phyloP scores from a whole-genome alignment of 306 rosid genomes.

The Cicer bijugum region DNA sequence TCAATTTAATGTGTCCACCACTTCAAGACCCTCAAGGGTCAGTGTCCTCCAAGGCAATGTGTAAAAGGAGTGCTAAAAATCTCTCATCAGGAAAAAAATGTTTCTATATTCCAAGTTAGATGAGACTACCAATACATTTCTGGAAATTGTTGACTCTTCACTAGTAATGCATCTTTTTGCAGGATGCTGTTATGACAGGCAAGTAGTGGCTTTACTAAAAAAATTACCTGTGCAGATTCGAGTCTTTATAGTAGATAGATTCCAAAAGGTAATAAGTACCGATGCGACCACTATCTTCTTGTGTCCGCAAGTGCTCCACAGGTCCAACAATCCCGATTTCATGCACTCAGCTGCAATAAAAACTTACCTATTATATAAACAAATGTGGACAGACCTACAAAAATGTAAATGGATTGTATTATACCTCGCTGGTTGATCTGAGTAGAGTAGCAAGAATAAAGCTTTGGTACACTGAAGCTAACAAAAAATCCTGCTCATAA shows the following conservation, averaged over 20 bases:
- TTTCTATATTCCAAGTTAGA: conserved; percentile 15
- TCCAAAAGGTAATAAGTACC: conserved; percentile 76
- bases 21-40: neutral
- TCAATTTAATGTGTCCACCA: neutral
- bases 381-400: conserved; percentile 22
- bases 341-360: conserved; percentile 54
- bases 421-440: conserved; percentile 75
- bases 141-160: conserved; percentile 23
- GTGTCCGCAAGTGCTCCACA: conserved; percentile 79
- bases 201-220: neutral
- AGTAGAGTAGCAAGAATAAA: conserved; percentile 66
- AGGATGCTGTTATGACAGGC: neutral
- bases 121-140: neutral
- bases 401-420: neutral
- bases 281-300: conserved; percentile 72
- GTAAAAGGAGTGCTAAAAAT: conserved; percentile 8
- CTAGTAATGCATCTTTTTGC: conserved; percentile 17
- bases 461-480: conserved; percentile 80
- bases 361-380: conserved; percentile 6
- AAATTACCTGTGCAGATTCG: conserved; percentile 75
- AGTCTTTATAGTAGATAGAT: conserved; percentile 69
- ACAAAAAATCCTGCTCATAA: conserved; percentile 66
- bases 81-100: conserved; percentile 1
- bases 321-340: conserved; percentile 64
- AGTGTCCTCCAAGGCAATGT: conserved; percentile 1